Evolutionary conservation across 352 stramenopile genomes (phyloP), one percentile per base, ranked within the genome.

Genomic region (Globisporangium perplexum): DNA sequence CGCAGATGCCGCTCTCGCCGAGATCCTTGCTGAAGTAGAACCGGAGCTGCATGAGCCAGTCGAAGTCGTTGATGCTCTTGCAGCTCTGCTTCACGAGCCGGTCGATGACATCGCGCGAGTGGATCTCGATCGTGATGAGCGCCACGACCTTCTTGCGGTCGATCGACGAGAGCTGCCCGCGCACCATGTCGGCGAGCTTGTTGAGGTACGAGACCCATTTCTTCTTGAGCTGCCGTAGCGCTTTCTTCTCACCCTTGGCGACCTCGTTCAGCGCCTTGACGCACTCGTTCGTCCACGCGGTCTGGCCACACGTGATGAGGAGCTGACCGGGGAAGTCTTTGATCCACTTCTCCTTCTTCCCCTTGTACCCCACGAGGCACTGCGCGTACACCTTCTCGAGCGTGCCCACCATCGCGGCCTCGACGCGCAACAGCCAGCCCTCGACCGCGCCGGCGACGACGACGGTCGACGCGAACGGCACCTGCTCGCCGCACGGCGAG

Each of bases 51-150:
- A 94, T 94, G 14, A 94, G 63, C 84, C 83, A 95, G 65, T 95
- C 82, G 59, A 98, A 98, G 52, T 97, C 92, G 38, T 93, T 92
- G 18, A 93, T 74, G 53, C 77, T 92, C 44, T 93, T 89, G 60
- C 90, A 97, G 49, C 91, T 94, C 55, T 94, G 87, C 63, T 97
- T 97, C n/a, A 97, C 85, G 48, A 98, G 74, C 7, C 90, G 82
- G 54, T 97, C 89, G 31, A 98, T 93, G 26, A 98, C 93, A 65
- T 98, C 95, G 35, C 95, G 89, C 55, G 91, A 97, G 56, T 98
- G 95, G 42, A 98, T 97, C 65, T 98, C 95, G 63, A 98, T 98
- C 33, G 94, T 98, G 68, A 98, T 98, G 17, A 98, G 70, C 38
- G 93, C 96, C 36, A 98, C 97, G 7, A 98, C 95, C 72, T 98